Conservation (phyloP, 2,329 filamentous ascomycete species). For the Ophiostoma quercus region DNA sequence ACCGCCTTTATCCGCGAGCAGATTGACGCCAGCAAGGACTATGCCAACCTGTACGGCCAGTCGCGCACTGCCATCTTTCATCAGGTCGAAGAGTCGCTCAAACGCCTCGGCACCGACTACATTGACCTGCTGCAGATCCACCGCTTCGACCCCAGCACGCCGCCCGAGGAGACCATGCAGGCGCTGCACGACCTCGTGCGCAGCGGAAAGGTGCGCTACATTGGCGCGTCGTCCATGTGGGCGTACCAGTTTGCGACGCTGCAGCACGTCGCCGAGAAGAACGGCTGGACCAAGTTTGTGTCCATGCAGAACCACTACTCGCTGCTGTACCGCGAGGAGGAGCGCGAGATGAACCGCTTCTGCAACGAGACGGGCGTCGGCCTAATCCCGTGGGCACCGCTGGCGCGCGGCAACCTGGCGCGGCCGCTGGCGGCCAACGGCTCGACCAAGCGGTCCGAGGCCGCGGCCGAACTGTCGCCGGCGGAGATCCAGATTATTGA, state of each 20-base stretch:
- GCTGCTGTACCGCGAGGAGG: slow-evolving; percentile 52
- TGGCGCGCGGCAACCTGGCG: slow-evolving; percentile 33
- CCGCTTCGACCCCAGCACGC: slow-evolving; percentile 45
- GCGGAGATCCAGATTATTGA: slow-evolving; percentile 29
- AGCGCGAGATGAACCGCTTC: slow-evolving; percentile 38
- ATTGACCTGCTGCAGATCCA: slow-evolving; percentile 58
- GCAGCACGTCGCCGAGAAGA: slow-evolving; percentile 46
- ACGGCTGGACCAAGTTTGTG: slow-evolving; percentile 52
- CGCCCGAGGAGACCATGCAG: slow-evolving; percentile 53
- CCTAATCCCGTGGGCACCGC: slow-evolving; percentile 38
- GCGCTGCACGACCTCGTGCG: slow-evolving; percentile 52
- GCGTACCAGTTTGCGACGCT: slow-evolving; percentile 42
- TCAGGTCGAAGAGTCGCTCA: slow-evolving; percentile 54
- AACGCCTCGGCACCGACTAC: slow-evolving; percentile 47
- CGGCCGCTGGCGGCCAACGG: slow-evolving; percentile 29
- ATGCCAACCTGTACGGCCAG: slow-evolving; percentile 39
- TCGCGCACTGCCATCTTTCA: slow-evolving; percentile 60
- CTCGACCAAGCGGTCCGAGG: slow-evolving; percentile 19
- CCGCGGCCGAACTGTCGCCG: slow-evolving; percentile 25
- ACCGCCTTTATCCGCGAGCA: slow-evolving; percentile 18
- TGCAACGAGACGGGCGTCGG: slow-evolving; percentile 35
- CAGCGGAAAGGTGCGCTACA: slow-evolving; percentile 47
- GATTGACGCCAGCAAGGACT: slow-evolving; percentile 30
- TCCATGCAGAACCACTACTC: slow-evolving; percentile 53
- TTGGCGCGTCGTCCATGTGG: slow-evolving; percentile 43